Conservation (phyloP, 1,284 basidiomycete genomes). For the Heterobasidion occidentale region DNA sequence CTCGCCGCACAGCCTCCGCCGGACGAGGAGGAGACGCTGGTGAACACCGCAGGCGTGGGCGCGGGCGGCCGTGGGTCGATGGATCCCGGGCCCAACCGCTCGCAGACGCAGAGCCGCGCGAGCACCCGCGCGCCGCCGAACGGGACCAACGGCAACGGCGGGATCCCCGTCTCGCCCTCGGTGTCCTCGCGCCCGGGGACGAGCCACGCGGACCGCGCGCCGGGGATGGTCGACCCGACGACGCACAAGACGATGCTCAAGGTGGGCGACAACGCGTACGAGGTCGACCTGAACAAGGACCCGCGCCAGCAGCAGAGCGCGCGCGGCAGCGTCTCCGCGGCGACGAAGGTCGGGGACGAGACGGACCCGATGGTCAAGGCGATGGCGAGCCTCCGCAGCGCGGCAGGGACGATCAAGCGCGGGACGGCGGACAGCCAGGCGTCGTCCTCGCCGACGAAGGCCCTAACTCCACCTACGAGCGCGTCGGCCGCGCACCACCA, state of each 20-base stretch:
- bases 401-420: slow-evolving; percentile 16
- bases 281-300: slow-evolving; percentile 57
- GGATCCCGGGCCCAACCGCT: slow-evolving; percentile 18
- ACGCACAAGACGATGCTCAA: slow-evolving; percentile 57
- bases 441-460: slow-evolving; percentile 15
- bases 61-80: slow-evolving; percentile 30
- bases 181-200: not conserved
- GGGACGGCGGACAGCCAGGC: slow-evolving; percentile 12
- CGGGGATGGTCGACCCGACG: slow-evolving; percentile 5
- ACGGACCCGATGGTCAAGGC: slow-evolving; percentile 56
- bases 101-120: slow-evolving; percentile 21
- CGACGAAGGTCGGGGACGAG: slow-evolving; percentile 29
- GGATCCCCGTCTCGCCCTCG: slow-evolving; percentile 15
- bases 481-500: slow-evolving; percentile 5
- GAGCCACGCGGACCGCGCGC: not conserved
- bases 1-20: slow-evolving; percentile 24
- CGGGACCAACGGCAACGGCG: slow-evolving; percentile 10
- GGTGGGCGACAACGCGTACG: slow-evolving; percentile 58
- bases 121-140: slow-evolving; percentile 19
- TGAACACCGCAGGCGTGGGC: slow-evolving; percentile 64
- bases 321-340: not conserved
- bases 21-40: slow-evolving; percentile 33
- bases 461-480: slow-evolving; percentile 5
- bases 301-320: slow-evolving; percentile 25
- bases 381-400: slow-evolving; percentile 36